Evolutionary conservation across 257 asterid species (phyloP).

Genomic region (Datura wrightii): DNA sequence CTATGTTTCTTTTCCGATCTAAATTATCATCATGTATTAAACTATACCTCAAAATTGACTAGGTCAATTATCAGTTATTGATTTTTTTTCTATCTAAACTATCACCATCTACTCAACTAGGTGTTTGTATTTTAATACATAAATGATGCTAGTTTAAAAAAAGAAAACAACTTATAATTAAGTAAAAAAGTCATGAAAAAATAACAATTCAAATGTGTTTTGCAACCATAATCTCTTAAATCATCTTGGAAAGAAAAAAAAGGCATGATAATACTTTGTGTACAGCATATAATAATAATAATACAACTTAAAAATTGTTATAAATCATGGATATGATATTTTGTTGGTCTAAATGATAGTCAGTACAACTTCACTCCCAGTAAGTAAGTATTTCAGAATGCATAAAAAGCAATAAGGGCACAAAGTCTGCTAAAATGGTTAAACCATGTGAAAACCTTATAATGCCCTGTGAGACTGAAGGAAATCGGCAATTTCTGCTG

Average conservation of each 20-base stretch:
- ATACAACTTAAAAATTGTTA: not conserved
- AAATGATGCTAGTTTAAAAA: too few species aligned
- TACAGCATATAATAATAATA: not conserved
- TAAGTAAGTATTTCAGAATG: conserved; percentile 3
- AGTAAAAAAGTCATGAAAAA: too few species aligned
- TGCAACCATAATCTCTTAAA: too few species aligned
- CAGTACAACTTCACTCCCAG: not conserved
- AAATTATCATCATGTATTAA: too few species aligned
- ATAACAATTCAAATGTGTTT: too few species aligned
- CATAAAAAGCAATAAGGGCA: not conserved
- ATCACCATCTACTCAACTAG: too few species aligned
- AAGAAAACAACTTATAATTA: too few species aligned
- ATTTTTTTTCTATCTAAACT: too few species aligned
- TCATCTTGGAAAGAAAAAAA: not conserved
- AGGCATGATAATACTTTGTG: not conserved
- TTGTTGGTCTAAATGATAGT: not conserved
- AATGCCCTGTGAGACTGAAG: not conserved
- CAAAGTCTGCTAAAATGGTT: not conserved
- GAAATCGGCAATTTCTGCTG: not conserved
- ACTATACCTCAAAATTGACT: too few species aligned
- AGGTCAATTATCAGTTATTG: too few species aligned
- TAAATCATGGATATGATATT: not conserved
- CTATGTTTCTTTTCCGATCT: too few species aligned
- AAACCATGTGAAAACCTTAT: not conserved
- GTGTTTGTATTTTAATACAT: too few species aligned